Conservation (phyloP, 2,329 filamentous ascomycete genomes). For the Penicillium frequentans region DNA sequence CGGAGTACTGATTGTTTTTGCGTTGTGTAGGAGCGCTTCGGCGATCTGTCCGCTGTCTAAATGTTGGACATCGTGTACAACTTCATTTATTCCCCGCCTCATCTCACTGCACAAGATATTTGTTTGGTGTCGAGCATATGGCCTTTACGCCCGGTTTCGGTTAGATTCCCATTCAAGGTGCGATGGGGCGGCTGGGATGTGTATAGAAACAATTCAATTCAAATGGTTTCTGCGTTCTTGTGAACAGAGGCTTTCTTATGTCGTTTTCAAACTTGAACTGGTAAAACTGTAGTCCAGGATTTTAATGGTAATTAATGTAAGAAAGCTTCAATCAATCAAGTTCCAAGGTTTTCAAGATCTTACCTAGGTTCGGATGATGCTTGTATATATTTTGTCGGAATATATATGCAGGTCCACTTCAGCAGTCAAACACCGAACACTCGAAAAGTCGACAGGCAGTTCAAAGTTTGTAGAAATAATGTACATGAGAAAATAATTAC, state of each 20-base stretch:
- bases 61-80: constrained; percentile 34
- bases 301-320: neutral
- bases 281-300: neutral
- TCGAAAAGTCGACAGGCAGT: too few species aligned
- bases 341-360: neutral
- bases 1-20: constrained; percentile 17
- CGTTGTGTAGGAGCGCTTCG: constrained; percentile 87
- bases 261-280: neutral
- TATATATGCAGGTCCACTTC: neutral
- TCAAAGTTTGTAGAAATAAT: too few species aligned
- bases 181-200: constrained; percentile 35
- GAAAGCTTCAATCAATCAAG: neutral
- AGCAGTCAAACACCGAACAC: neutral
- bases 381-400: neutral
- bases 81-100: constrained; percentile 32
- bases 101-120: constrained; percentile 31
- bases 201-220: constrained; percentile 44
- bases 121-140: constrained; percentile 29
- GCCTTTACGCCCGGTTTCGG: constrained; percentile 19
- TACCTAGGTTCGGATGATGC: neutral
- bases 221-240: constrained; percentile 29
- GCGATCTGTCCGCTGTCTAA: constrained; percentile 93
- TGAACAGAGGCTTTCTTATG: constrained; percentile 5
- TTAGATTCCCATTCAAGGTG: constrained; percentile 27
- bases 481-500: too few species aligned